Evolutionary conservation across 2,329 filamentous ascomycete species (phyloP), one percentile per base, ranked within the genome.

Genomic region (Clonostachys rhizophaga): DNA sequence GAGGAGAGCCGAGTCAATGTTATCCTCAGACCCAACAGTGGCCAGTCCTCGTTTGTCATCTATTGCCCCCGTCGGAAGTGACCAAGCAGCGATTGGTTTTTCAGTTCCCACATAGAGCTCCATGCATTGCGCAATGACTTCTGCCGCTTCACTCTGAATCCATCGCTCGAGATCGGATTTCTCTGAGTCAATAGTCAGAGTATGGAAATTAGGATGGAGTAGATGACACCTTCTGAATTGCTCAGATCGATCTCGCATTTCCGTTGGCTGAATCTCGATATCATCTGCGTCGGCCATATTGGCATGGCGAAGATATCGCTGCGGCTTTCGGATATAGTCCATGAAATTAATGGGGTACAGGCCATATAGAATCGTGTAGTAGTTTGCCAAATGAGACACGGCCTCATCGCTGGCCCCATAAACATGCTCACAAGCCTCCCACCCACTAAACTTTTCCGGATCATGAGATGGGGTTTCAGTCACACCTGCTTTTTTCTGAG

Each of bases 261-360:
- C 83, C 5, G 83, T 83, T 34, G 89, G 86, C 55, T 92, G 86
- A 4, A 92, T 77, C 57, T 91, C 87, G 40, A 92, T 78, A 47
- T 89, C 85, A 52, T 91, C 85, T 2, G 83, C 78, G 43, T 84
- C 81, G 5, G 79, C 75, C 34, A 83, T 86, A 52, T 89, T 81
- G 39, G 86, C 81, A 57, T 87, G 84, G 42, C 89, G 84, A 10
- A 94, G 71, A 58, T 87, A 92, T 52, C 86, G 81, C 54, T 90
- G 83, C 4, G 89, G 88, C 58, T 92, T 92, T 48, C 88, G 80
- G 51, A 94, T 86, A 60, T 92, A 94, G 63, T 86, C 86, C 80
- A 90, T 87, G 55, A 94, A 90, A 61, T 92, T 92, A 58, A 92
- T 80, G 2, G 89, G 89, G 53, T 92, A 94, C 5, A 94, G 69